Percentiles rank a stretch among this genome's conserved stretches.
Conservation (phyloP, 306 rosid genomes). For the Rosa chinensis region DNA sequence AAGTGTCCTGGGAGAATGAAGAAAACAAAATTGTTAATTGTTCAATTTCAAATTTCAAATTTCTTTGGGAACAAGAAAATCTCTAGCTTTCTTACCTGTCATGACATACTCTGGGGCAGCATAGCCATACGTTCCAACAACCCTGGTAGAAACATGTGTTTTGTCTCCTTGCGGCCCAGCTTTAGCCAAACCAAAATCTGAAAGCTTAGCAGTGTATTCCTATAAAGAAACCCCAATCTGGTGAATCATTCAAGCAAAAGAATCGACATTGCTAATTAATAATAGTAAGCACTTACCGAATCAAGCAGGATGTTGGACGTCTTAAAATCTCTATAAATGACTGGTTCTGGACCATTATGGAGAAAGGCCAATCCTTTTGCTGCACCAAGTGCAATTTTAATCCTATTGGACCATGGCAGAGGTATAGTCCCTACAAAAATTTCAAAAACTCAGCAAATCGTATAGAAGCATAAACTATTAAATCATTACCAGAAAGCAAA, state of each 20-base stretch:
- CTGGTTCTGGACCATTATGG: slow-evolving; percentile 90
- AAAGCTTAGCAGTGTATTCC: slow-evolving; percentile 97
- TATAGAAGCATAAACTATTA: slow-evolving; percentile 5
- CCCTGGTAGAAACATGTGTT: slow-evolving; percentile 95
- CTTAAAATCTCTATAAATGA: slow-evolving; percentile 95
- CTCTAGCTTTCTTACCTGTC: slow-evolving; percentile 63
- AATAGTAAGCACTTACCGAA: slow-evolving; percentile 51
- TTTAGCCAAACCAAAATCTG: slow-evolving; percentile 98
- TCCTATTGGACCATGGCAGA: slow-evolving; percentile 92
- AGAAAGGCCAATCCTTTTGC: slow-evolving; percentile 98
- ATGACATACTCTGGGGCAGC: slow-evolving; percentile 98
- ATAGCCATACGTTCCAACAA: slow-evolving; percentile 93
- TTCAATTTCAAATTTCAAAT: slow-evolving; percentile 22
- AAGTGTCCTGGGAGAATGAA: slow-evolving; percentile 66
- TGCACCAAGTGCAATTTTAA: slow-evolving; percentile 91
- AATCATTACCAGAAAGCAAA: background rate
- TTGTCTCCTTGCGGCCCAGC: slow-evolving; percentile 98
- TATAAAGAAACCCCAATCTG: slow-evolving; percentile 23
- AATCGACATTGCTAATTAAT: background rate
- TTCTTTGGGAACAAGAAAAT: background rate
- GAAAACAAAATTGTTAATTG: slow-evolving; percentile 20
- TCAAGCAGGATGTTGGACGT: slow-evolving; percentile 96
- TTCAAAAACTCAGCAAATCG: slow-evolving; percentile 36
- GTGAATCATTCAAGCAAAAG: slow-evolving; percentile 19
- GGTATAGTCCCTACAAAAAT: slow-evolving; percentile 86